phyloP scores from a whole-genome alignment of 345 rosid genomes.

The Rhodamnia rubescens region DNA sequence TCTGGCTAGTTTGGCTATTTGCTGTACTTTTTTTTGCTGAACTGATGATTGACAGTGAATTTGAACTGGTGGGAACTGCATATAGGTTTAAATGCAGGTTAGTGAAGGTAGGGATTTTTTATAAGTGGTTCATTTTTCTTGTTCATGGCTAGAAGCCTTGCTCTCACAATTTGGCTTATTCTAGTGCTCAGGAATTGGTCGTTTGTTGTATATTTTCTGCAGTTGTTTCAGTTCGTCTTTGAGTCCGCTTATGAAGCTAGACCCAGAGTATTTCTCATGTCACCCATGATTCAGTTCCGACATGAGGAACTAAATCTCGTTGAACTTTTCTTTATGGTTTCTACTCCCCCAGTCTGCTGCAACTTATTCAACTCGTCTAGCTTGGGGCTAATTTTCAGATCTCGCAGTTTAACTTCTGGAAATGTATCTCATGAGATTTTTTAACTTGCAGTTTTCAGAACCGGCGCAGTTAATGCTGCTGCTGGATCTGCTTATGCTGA shows the following conservation, averaged over 20 bases:
- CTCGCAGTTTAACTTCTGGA: not conserved
- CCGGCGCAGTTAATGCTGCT: conserved; percentile 80
- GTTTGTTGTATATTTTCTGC: not conserved
- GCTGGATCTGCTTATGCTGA: conserved; percentile 96
- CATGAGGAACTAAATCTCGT: not conserved
- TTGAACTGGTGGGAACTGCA: not conserved
- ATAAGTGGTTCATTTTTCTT: not conserved
- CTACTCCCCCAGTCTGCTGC: not conserved
- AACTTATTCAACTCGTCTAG: not conserved
- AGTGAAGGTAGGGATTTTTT: not conserved
- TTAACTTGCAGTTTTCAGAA: conserved; percentile 55
- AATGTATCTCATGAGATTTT: not conserved
- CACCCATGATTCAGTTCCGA: not conserved
- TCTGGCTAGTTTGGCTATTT: not conserved
- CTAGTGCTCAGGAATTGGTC: not conserved
- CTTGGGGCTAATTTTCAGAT: not conserved
- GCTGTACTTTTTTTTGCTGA: not conserved
- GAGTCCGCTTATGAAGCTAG: not conserved
- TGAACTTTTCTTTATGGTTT: not conserved
- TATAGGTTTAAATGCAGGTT: not conserved
- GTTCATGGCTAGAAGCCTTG: not conserved
- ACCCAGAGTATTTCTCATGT: not conserved
- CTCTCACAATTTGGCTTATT: not conserved
- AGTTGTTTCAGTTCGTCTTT: not conserved
- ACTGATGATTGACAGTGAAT: not conserved